These are phyloP conservation scores for Apiosordaria backusii DNA, from an alignment of 495 filamentous ascomycete species.

Conservation along the genomic window DNA sequence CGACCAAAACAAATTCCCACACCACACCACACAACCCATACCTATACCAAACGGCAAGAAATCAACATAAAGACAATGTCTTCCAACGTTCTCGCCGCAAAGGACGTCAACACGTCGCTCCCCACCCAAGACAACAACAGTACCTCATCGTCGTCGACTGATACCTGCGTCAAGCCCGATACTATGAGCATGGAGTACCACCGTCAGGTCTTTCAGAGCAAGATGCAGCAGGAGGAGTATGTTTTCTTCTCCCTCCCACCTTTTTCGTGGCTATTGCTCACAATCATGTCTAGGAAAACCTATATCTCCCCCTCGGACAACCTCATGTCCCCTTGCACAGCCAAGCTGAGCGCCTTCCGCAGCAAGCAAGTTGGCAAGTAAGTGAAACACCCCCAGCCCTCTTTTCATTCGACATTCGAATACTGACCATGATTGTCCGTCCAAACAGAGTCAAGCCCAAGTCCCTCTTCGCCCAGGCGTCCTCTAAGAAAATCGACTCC, in stretches of 20 bases:
- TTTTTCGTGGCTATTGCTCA: background rate
- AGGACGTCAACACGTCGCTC: constrained; percentile 56
- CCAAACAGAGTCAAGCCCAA: constrained; percentile 54
- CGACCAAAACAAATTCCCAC: background rate
- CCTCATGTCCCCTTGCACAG: constrained; percentile 90
- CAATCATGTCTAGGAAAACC: constrained; percentile 42
- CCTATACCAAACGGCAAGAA: background rate
- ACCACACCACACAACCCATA: background rate
- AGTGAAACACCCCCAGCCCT: constrained; percentile 25
- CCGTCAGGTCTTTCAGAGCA: constrained; percentile 69
- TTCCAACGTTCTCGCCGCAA: constrained; percentile 50
- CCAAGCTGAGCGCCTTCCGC: constrained; percentile 81
- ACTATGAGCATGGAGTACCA: constrained; percentile 74
- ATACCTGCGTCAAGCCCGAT: constrained; percentile 37
- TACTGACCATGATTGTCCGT: background rate
- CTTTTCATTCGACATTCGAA: background rate
- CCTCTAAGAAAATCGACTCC: constrained; percentile 51
- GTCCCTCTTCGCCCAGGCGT: constrained; percentile 61
- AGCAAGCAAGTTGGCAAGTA: constrained; percentile 74
- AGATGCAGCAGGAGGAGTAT: constrained; percentile 67
- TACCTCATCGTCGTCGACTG: constrained; percentile 24
- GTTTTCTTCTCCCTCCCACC: constrained; percentile 10
- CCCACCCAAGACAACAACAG: constrained; percentile 18
- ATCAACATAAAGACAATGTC: constrained; percentile 25
- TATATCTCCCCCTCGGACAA: constrained; percentile 92